These are phyloP conservation scores for Geotrichum bryndzae DNA, from an alignment of 1,139 yeast genomes.

Conservation along the genomic window DNA sequence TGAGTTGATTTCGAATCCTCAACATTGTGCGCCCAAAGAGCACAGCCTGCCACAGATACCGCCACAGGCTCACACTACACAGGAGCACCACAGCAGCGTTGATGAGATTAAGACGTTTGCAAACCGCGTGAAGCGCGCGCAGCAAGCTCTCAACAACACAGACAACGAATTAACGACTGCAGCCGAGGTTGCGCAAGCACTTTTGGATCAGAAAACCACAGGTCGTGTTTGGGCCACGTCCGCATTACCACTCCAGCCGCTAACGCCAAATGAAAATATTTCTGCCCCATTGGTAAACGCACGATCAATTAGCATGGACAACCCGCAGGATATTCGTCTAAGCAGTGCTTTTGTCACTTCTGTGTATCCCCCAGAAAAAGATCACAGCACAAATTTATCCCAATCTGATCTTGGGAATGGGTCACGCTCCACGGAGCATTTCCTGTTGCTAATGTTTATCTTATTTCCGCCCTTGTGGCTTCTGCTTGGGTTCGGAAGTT, in stretches of 20 bases:
- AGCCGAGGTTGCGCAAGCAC: slow-evolving; percentile 10
- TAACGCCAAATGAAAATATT: not conserved
- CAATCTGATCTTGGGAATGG: not conserved
- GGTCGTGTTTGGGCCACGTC: not conserved
- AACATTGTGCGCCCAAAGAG: not conserved
- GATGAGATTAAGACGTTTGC: slow-evolving; percentile 1
- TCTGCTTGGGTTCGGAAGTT: slow-evolving; percentile 15
- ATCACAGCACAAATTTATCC: not conserved
- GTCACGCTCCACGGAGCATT: slow-evolving; percentile 7
- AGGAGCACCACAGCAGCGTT: not conserved
- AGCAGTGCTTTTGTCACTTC: not conserved
- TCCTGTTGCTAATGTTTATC: slow-evolving; percentile 9
- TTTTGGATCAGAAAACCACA: slow-evolving; percentile 3
- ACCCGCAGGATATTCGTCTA: not conserved
- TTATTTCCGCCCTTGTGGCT: slow-evolving; percentile 19
- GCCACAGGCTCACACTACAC: not conserved
- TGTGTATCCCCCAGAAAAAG: not conserved
- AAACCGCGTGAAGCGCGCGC: slow-evolving; percentile 7
- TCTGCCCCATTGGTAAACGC: not conserved
- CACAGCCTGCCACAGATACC: not conserved
- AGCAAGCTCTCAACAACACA: not conserved
- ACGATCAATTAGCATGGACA: not conserved
- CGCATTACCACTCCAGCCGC: not conserved
- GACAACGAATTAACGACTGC: slow-evolving; percentile 9
- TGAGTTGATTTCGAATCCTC: slow-evolving; percentile 2